A percentile compares a stretch with the other conserved stretches of the same genome.
These are phyloP conservation scores for Candolleomyces efflorescens DNA, from an alignment of 768 basidiomycete species.

Conservation along the genomic window DNA sequence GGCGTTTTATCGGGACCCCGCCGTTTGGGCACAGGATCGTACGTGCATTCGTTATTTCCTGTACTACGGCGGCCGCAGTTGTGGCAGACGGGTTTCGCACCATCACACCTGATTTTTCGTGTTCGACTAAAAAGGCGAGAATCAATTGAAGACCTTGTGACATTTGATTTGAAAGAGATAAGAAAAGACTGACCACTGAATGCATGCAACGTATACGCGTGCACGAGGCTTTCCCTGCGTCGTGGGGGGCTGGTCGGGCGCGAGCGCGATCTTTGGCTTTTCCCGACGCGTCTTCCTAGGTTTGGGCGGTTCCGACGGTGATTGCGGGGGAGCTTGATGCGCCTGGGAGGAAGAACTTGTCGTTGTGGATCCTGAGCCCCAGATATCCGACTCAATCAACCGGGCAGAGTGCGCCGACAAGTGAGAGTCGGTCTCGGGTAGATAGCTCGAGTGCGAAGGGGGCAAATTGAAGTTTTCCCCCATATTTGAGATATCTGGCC, in stretches of 20 bases:
- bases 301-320: constrained; percentile 12
- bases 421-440: constrained; percentile 12
- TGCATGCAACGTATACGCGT: constrained; percentile 74
- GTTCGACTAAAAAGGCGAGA: constrained; percentile 46
- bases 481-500: constrained; percentile 2
- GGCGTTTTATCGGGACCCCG: constrained; percentile 77
- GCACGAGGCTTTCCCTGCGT: constrained; percentile 75
- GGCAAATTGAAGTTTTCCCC: constrained; percentile 3
- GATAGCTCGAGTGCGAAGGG: neutral
- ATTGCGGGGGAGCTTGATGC: neutral
- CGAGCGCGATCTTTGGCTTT: constrained; percentile 61
- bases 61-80: constrained; percentile 59
- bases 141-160: constrained; percentile 3
- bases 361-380: neutral
- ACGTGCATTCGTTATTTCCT: constrained; percentile 48
- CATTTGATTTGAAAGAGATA: neutral
- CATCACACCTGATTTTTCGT: constrained; percentile 81
- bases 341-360: neutral
- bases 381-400: neutral
- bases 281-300: constrained; percentile 45
- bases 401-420: constrained; percentile 11
- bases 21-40: constrained; percentile 70
- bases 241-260: constrained; percentile 74
- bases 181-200: constrained; percentile 57
- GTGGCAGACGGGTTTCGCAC: constrained; percentile 70